Base-by-base conservation (phyloP, 2,329 filamentous ascomycete genomes). In the Teratosphaeria nubilosa region DNA sequence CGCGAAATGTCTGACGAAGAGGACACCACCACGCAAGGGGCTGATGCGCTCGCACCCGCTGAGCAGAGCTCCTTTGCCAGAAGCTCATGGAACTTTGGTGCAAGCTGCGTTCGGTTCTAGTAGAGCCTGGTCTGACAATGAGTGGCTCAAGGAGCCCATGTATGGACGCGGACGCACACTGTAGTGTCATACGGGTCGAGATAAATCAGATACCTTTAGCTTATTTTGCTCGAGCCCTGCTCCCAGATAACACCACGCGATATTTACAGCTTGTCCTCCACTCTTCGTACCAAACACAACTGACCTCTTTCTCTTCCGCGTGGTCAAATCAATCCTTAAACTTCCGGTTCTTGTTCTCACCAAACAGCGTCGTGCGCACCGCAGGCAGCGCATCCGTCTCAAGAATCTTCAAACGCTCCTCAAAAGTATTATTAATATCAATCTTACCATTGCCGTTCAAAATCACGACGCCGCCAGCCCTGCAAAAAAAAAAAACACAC, bases 341-440 rank as follows among this genome's bases (percentile, higher is more conserved):
- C 78, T 87, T 95, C 74, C 94, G 86, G 83, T 97, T 96, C 68
- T 85, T 81, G 79, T 99, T 99, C 78, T 90, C 86, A 61, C 94
- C 94, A 70, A 99, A 99, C 60, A 99, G 81, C 16, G 87, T 87
- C 74, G 88, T 83, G 70, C 94, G 84, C 69, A 99, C 86, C 51
- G 85, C 85, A 14, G 94, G 94, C 59, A 96, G 83, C 55, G 90
- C 88, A 65, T 88, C 88, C 58, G 86, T 86, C 76, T 96, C 87
- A 64, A 97, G 84, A 61, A 97, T 80, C 69, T 82, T 83, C 75
- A 99, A 80, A 65, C 94, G 86, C 72, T 95, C 88, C 73, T 97
- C 94, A 66, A 97, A 88, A 57, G 94, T 97, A 80, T 99, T 97
- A 83, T 96, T 91, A 75, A 99, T 92, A 69, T 96, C 91, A 73